Evolutionary conservation across 2,329 filamentous ascomycete species (phyloP).

Genomic region (Penicillium hesseltinei): DNA sequence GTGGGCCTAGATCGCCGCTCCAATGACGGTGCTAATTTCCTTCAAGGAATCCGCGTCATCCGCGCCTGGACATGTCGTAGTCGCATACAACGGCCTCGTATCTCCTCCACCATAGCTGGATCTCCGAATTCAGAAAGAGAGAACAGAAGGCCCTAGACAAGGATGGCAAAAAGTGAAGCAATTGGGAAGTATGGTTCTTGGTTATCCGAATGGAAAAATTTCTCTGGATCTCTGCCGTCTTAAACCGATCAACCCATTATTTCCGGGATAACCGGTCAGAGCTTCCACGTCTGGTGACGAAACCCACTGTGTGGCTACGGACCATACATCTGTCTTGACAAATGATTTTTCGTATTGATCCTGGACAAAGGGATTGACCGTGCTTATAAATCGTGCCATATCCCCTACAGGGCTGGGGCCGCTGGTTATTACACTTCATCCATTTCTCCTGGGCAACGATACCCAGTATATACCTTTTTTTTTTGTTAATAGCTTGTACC

Average conservation of each 20-base stretch:
- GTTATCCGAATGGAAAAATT: conserved; percentile 10
- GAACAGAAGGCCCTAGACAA: neutral
- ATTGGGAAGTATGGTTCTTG: neutral
- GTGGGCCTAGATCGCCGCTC: conserved; percentile 27
- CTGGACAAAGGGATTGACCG: conserved; percentile 16
- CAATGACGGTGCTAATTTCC: conserved; percentile 27
- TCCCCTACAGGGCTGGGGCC: neutral
- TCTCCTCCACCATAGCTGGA: neutral
- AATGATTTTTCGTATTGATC: conserved; percentile 15
- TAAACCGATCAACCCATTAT: conserved; percentile 15
- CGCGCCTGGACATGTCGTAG: conserved; percentile 11
- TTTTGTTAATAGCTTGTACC: conserved; percentile 1
- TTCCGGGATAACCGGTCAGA: conserved; percentile 25
- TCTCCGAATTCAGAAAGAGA: neutral
- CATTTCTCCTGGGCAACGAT: neutral
- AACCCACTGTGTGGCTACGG: conserved; percentile 23
- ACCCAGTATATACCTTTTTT: neutral
- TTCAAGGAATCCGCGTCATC: conserved; percentile 22
- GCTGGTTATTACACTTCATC: neutral
- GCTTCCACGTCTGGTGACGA: conserved; percentile 25
- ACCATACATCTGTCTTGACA: conserved; percentile 15
- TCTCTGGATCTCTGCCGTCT: conserved; percentile 10
- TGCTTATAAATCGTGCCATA: conserved; percentile 25
- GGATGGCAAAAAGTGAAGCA: conserved; percentile 6
- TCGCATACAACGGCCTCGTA: neutral